These are phyloP conservation scores for Skeletonema tropicum DNA, from an alignment of 108 stramenopile species.

Conservation along the genomic window DNA sequence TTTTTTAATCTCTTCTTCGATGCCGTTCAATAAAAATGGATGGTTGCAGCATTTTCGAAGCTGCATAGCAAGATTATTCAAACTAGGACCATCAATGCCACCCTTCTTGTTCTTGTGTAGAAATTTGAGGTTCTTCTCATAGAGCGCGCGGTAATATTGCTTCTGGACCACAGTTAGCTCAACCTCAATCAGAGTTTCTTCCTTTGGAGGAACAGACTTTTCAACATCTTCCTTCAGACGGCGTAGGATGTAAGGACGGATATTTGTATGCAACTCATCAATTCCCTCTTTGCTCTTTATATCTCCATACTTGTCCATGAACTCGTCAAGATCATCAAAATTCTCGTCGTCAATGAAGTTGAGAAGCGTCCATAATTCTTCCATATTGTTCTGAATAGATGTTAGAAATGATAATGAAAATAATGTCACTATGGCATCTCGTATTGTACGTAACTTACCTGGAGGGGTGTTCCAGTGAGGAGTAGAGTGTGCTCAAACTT, in stretches of 20 bases:
- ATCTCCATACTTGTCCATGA: conserved; percentile 84
- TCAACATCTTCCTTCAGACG: conserved; percentile 95
- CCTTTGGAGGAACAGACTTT: conserved; percentile 92
- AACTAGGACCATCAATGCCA: conserved; percentile 82
- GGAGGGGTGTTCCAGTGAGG: conserved; percentile 94
- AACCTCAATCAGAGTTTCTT: conserved; percentile 96
- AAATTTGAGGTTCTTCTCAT: conserved; percentile 89
- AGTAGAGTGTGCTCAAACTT: conserved; percentile 82
- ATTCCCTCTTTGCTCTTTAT: conserved; percentile 88
- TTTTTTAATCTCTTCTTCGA: conserved; percentile 70
- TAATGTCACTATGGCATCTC: not conserved
- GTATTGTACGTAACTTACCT: conserved; percentile 19
- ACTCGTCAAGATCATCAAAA: conserved; percentile 71
- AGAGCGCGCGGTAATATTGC: conserved; percentile 95
- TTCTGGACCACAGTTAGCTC: conserved; percentile 97
- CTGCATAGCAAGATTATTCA: conserved; percentile 85
- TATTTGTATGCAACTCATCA: conserved; percentile 80
- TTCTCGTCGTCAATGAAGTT: conserved; percentile 79
- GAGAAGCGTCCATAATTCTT: conserved; percentile 91
- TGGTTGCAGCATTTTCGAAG: conserved; percentile 98
- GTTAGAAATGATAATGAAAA: not conserved
- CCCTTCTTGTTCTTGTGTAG: conserved; percentile 83
- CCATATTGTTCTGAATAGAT: conserved; percentile 83
- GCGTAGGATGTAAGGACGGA: conserved; percentile 93
- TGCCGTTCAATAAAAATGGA: conserved; percentile 93